A percentile compares a stretch with the other conserved stretches of the same genome.
Conservation (phyloP, 805 yeast genomes). For the Wickerhamomyces bovis region DNA sequence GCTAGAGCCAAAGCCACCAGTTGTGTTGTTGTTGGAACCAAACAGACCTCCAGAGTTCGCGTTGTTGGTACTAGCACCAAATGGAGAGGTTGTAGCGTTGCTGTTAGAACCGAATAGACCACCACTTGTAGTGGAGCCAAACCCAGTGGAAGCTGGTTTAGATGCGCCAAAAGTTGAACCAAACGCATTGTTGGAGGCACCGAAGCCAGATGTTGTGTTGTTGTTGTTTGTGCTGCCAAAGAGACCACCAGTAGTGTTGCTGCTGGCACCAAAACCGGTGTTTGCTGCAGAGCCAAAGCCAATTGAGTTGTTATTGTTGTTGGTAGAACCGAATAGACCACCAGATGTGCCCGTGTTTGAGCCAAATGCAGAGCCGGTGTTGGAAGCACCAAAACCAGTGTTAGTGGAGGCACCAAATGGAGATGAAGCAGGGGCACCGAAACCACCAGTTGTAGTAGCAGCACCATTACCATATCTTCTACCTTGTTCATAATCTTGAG, state of each 20-base stretch:
- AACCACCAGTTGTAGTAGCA: conserved; percentile 27
- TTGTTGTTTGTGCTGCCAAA: conserved; percentile 27
- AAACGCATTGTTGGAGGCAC: conserved; percentile 13
- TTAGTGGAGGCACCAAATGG: conserved; percentile 32
- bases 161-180: conserved; percentile 24
- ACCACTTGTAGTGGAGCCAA: conserved; percentile 29
- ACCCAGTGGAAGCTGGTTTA: conserved; percentile 25
- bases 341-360: conserved; percentile 16
- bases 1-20: conserved; percentile 27
- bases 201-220: conserved; percentile 22
- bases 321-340: conserved; percentile 32
- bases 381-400: conserved; percentile 9
- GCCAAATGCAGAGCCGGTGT: conserved; percentile 26
- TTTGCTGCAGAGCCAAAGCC: conserved; percentile 9
- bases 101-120: conserved; percentile 4
- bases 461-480: conserved; percentile 51
- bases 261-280: conserved; percentile 11
- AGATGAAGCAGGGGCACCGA: conserved; percentile 26
- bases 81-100: conserved; percentile 18
- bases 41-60: conserved; percentile 5
- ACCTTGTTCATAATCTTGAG: conserved; percentile 77
- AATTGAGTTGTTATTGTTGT: conserved; percentile 19
- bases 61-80: conserved; percentile 14
- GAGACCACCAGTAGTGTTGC: conserved; percentile 18
- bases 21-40: conserved; percentile 23